Conservation (phyloP, 1,139 yeast species). For the Nakaseomyces uthaithaninus region DNA sequence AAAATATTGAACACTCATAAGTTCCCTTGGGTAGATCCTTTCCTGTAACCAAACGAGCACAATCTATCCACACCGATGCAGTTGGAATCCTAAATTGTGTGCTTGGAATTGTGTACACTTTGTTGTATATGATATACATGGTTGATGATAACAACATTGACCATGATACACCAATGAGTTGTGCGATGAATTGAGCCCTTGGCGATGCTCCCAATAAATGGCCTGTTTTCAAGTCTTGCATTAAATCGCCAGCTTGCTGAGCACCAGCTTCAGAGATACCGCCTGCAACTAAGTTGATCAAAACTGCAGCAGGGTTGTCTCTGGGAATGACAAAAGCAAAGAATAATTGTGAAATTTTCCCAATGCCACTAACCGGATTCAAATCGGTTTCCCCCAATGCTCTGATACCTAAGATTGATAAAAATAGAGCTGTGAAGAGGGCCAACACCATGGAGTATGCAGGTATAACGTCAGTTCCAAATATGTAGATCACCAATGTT, state of each 20-base stretch:
- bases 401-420: constrained; percentile 81
- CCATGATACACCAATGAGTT: constrained; percentile 77
- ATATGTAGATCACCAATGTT: constrained; percentile 53
- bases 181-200: constrained; percentile 83
- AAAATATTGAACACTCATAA: constrained; percentile 50
- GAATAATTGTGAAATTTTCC: constrained; percentile 81
- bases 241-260: constrained; percentile 95
- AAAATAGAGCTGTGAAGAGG: constrained; percentile 61
- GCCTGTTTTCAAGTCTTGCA: constrained; percentile 96
- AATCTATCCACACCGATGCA: constrained; percentile 93
- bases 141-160: constrained; percentile 70
- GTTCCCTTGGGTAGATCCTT: constrained; percentile 81
- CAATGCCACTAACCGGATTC: constrained; percentile 95
- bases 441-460: constrained; percentile 62
- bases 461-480: constrained; percentile 59
- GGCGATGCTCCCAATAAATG: constrained; percentile 90
- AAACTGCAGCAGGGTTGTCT: constrained; percentile 67
- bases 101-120: constrained; percentile 79
- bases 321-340: constrained; percentile 79
- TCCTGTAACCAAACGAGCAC: constrained; percentile 88
- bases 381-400: constrained; percentile 95
- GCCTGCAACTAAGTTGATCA: constrained; percentile 86
- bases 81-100: constrained; percentile 80
- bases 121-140: constrained; percentile 75
- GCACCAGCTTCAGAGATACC: constrained; percentile 99